Evolutionary conservation across 176 grass and related monocot genomes (phyloP).

Genomic region (Triticum timopheevii): DNA sequence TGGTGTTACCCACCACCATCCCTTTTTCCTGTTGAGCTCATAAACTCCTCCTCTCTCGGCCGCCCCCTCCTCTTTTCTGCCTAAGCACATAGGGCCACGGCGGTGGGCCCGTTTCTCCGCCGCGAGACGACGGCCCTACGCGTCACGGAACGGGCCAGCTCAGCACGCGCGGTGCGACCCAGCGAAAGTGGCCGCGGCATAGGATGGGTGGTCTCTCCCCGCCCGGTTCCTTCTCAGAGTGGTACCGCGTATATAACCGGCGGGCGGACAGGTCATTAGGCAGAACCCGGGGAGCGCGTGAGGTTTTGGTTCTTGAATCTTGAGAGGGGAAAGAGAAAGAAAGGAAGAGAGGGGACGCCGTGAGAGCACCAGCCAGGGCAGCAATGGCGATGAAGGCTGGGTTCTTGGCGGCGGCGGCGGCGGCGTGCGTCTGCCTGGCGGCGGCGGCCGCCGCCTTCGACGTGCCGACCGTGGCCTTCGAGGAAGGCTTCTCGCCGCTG

Average conservation of each 20-base stretch:
- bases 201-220: not conserved
- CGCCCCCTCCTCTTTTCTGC: not conserved
- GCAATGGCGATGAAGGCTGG: slow-evolving; percentile 31
- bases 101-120: not conserved
- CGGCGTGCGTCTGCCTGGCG: slow-evolving; percentile 12
- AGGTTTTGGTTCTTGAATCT: not conserved
- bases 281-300: slow-evolving; percentile 9
- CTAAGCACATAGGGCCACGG: not conserved
- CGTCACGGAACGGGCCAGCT: slow-evolving; percentile 18
- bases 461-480: slow-evolving; percentile 62
- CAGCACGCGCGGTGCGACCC: slow-evolving; percentile 25
- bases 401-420: slow-evolving; percentile 3
- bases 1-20: slow-evolving; percentile 28
- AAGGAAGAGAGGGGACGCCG: not conserved
- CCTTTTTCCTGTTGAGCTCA: slow-evolving; percentile 1
- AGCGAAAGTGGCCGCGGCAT: not conserved
- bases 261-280: not conserved
- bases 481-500: slow-evolving; percentile 66
- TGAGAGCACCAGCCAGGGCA: not conserved
- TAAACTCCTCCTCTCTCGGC: not conserved
- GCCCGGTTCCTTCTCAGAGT: slow-evolving; percentile 10
- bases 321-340: not conserved
- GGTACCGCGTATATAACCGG: slow-evolving; percentile 39
- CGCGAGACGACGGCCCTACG: not conserved
- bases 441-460: slow-evolving; percentile 35